phyloP scores from a whole-genome alignment of 1,284 basidiomycete genomes.

The Acaromyces ingoldii region DNA sequence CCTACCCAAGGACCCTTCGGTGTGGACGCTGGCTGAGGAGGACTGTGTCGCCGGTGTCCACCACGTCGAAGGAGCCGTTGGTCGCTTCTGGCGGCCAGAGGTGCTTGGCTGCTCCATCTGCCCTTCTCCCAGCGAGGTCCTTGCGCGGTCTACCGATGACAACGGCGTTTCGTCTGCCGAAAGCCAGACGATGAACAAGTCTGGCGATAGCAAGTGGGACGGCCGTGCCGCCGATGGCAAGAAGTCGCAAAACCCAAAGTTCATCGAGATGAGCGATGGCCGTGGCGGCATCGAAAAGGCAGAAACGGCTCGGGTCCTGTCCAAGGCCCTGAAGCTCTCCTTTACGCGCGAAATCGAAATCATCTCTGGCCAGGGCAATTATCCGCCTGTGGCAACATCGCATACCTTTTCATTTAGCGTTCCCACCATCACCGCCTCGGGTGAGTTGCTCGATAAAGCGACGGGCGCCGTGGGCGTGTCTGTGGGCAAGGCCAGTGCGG shows the following conservation, averaged over 20 bases:
- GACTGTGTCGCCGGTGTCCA: constrained; percentile 77
- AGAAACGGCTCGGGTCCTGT: constrained; percentile 39
- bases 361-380: constrained; percentile 35
- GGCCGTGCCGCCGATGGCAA: constrained; percentile 27
- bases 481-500: constrained; percentile 31
- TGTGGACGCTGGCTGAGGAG: constrained; percentile 86
- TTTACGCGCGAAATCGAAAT: constrained; percentile 91
- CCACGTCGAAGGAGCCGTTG: constrained; percentile 80
- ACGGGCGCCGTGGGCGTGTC: constrained; percentile 23
- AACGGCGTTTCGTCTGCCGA: neutral
- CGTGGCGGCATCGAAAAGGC: constrained; percentile 38
- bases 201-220: constrained; percentile 15
- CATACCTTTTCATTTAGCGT: constrained; percentile 79
- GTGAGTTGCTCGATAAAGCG: constrained; percentile 17
- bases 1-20: constrained; percentile 53
- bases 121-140: constrained; percentile 53
- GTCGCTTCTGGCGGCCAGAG: constrained; percentile 89
- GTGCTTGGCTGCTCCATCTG: constrained; percentile 56
- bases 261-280: constrained; percentile 45
- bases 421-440: constrained; percentile 32
- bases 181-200: constrained; percentile 12
- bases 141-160: constrained; percentile 1
- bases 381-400: constrained; percentile 65
- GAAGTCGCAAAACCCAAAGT: constrained; percentile 42
- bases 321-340: constrained; percentile 59